Evolutionary conservation across 345 rosid species (phyloP).

Genomic region (Melaleuca alternifolia): DNA sequence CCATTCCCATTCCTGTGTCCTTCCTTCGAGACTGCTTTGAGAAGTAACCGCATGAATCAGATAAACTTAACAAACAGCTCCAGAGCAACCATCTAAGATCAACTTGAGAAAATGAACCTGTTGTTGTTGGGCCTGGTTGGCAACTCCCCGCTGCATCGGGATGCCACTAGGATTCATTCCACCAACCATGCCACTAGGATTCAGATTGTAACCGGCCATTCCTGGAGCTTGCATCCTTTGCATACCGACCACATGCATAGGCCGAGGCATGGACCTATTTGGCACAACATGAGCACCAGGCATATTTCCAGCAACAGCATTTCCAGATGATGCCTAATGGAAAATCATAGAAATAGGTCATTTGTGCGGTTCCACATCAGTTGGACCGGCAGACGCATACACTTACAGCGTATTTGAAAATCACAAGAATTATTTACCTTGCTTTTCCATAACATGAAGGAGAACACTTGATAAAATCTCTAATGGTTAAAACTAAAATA

Average conservation of each 20-base stretch:
- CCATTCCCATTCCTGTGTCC: slow-evolving; percentile 73
- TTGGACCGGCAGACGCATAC: neutral
- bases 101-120: slow-evolving; percentile 1
- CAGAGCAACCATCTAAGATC: neutral
- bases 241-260: slow-evolving; percentile 47
- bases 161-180: slow-evolving; percentile 76
- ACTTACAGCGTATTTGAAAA: neutral
- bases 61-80: neutral
- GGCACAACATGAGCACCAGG: slow-evolving; percentile 52
- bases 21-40: slow-evolving; percentile 65
- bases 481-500: neutral
- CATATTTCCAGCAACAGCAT: slow-evolving; percentile 42
- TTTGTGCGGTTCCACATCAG: neutral
- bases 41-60: neutral
- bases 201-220: slow-evolving; percentile 57
- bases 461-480: neutral
- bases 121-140: slow-evolving; percentile 61
- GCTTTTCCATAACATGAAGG: neutral
- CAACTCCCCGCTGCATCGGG: slow-evolving; percentile 65
- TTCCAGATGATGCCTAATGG: slow-evolving; percentile 31
- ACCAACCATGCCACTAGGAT: slow-evolving; percentile 47
- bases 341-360: neutral
- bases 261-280: slow-evolving; percentile 59
- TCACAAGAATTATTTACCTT: neutral
- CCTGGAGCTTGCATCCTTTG: slow-evolving; percentile 79